Evolutionary conservation across 768 basidiomycete species (phyloP), one percentile per base, ranked within the genome.

Genomic region (Boletus subcaerulescens): DNA sequence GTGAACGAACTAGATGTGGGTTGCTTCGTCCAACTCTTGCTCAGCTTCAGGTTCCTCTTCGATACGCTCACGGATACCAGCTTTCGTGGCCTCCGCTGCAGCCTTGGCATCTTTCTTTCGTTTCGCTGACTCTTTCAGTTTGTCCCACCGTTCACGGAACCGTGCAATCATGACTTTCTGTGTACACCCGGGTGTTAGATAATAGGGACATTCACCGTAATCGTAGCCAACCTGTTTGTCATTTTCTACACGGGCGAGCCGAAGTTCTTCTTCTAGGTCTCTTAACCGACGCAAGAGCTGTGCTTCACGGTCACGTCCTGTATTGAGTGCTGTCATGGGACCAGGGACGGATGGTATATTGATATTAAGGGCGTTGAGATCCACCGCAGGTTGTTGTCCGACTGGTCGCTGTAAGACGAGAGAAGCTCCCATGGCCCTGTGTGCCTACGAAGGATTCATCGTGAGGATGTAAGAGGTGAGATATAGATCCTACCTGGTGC

Each of bases 61-160:
- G 51, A 93, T 93, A 47, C 81, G 78, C 53, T 90, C 87, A 57
- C 82, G 77, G 40, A 85, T 77, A 31, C 73, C 70, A 22, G 74
- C 61, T 38, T 73, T 71, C 61, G 77, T 64, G 17, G 73, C 74
- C 20, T 77, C 80, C 17, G 78, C 77, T 10, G 79, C 80, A 14
- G 73, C 77, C 61, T 80, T 81, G 48, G 85, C 85, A 64, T 89
- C 87, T 68, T 91, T 89, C 74, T 93, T 92, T 56, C 87, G 83
- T 70, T 86, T 91, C 9, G 90, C 87, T 26, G 87, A 88, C 64
- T 93, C 92, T 67, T 93, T 93, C 53, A 93, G 74, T 69, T 91
- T 92, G 67, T 90, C 89, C 91, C 91, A 93, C 39, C 89, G 80
- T 71, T 93, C 91, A 26, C 87, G 82, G 71, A 89, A 93, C 62